Percentiles rank a stretch among this genome's conserved stretches.
Evolutionary conservation across 768 basidiomycete genomes (phyloP).

Genomic region (Cantharellus cinnabarinus): DNA sequence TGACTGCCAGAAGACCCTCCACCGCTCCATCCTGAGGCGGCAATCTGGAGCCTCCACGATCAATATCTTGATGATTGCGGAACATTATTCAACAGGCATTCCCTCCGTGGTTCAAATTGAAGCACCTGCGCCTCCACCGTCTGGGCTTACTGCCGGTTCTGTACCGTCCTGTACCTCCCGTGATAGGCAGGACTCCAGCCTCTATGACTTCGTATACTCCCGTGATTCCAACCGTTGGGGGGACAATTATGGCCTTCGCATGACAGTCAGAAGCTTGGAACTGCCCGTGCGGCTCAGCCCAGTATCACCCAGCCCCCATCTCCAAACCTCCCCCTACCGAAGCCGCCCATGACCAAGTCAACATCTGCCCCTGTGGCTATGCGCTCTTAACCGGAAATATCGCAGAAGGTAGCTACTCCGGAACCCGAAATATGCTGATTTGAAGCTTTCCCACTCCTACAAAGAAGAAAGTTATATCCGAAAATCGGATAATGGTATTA

Average conservation of each 20-base stretch:
- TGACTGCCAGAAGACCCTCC: too few relatives aligned
- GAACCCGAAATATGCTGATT: slow-evolving; percentile 2
- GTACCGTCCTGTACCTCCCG: not conserved
- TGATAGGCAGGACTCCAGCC: too few relatives aligned
- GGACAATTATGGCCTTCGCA: not conserved
- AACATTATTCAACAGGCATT: not conserved
- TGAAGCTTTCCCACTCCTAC: too few relatives aligned
- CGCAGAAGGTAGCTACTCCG: slow-evolving; percentile 8
- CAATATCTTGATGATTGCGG: not conserved
- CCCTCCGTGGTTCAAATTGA: slow-evolving; percentile 7
- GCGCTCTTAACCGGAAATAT: not conserved
- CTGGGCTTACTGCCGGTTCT: not conserved
- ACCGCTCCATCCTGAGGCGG: too few relatives aligned
- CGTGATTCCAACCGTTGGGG: not conserved
- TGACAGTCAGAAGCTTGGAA: not conserved
- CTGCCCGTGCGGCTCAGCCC: not conserved
- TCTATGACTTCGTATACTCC: not conserved
- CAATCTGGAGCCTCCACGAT: not conserved
- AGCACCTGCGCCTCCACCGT: not conserved
- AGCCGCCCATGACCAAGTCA: not conserved
- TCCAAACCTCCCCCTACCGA: not conserved
- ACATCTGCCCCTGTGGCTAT: not conserved
- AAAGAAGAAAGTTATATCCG: too few relatives aligned
- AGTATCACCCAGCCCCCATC: slow-evolving; percentile 10
- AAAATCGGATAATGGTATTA: too few relatives aligned